phyloP scores from a whole-genome alignment of 148 eudicot species.

The Amaranthus cruentus region DNA sequence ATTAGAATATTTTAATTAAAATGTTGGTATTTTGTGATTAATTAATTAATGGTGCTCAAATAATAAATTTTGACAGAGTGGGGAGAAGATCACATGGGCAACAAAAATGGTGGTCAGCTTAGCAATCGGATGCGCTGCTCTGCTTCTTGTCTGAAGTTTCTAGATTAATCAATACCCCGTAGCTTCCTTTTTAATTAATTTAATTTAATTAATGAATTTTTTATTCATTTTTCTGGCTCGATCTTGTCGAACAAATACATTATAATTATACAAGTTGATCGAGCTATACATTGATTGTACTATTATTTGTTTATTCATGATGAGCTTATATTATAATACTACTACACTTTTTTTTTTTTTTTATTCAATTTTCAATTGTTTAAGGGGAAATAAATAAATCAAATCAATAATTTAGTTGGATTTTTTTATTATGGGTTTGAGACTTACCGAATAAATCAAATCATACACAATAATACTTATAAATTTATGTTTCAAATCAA shows the following conservation, averaged over 20 bases:
- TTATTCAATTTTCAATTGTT: neutral
- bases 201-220: neutral
- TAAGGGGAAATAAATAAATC: too few species aligned
- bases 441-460: too few species aligned
- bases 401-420: too few species aligned
- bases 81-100: constrained; percentile 52
- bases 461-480: too few species aligned
- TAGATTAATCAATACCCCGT: too few species aligned
- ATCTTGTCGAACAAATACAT: neutral
- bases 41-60: constrained; percentile 1
- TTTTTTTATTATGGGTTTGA: too few species aligned
- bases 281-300: constrained; percentile 18
- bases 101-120: constrained; percentile 45
- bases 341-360: neutral
- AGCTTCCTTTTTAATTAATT: neutral
- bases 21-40: neutral
- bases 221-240: constrained; percentile 18
- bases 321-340: neutral
- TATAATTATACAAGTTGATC: neutral
- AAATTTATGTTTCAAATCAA: too few species aligned
- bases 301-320: constrained; percentile 1
- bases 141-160: constrained; percentile 40
- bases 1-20: neutral
- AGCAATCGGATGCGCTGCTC: constrained; percentile 46
- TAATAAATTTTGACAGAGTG: constrained; percentile 42